Conservation (phyloP, 2,329 filamentous ascomycete species). For the Didymella pinodella region DNA sequence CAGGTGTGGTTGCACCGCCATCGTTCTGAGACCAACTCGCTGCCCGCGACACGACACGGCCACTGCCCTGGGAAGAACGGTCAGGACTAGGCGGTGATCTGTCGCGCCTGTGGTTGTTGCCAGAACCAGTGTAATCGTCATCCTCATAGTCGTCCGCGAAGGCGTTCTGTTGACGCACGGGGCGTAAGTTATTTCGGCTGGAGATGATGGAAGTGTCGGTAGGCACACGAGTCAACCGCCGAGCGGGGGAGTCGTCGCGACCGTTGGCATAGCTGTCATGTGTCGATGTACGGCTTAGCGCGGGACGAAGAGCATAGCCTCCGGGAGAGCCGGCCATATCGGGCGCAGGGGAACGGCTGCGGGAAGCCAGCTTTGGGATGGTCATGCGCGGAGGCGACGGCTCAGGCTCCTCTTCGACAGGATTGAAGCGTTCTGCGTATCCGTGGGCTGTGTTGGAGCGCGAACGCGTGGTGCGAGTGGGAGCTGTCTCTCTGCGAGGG, state of each 20-base stretch:
- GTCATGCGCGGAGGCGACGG: constrained; percentile 59
- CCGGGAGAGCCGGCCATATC: constrained; percentile 38
- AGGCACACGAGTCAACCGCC: constrained; percentile 59
- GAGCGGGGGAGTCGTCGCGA: constrained; percentile 61
- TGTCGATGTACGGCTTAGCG: constrained; percentile 61
- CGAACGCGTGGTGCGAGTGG: constrained; percentile 59
- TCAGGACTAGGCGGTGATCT: constrained; percentile 63
- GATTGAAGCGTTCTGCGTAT: constrained; percentile 66
- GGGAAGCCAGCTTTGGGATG: constrained; percentile 52
- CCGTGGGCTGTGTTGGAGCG: constrained; percentile 71
- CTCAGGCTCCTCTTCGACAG: constrained; percentile 64
- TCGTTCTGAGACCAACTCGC: constrained; percentile 58
- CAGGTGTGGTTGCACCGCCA: constrained; percentile 24
- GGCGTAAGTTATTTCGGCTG: constrained; percentile 58
- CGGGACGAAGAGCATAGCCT: constrained; percentile 55
- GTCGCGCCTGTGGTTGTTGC: constrained; percentile 49
- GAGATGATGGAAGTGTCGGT: constrained; percentile 63
- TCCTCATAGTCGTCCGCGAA: constrained; percentile 51
- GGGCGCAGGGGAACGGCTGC: constrained; percentile 53
- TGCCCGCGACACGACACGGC: constrained; percentile 59
- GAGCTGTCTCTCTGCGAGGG: constrained; percentile 36
- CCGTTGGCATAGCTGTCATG: constrained; percentile 66
- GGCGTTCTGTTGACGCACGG: constrained; percentile 46
- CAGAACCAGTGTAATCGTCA: constrained; percentile 37
- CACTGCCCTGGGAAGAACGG: constrained; percentile 51